Evolutionary conservation across 352 stramenopile genomes (phyloP), one percentile per base, ranked within the genome.

Genomic region (Phytophthora quininea): DNA sequence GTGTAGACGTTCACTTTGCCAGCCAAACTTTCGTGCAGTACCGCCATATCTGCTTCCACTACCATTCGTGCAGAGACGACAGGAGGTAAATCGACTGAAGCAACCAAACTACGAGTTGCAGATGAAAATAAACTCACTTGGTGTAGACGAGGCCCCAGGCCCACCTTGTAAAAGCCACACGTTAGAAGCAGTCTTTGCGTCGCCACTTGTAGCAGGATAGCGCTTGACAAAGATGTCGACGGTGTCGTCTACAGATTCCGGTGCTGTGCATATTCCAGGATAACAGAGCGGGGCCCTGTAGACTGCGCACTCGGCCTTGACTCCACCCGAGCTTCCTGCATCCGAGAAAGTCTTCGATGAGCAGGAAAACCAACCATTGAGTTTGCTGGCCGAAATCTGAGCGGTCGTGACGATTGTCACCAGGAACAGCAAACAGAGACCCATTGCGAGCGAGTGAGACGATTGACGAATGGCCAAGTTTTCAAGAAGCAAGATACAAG

Each of bases 1-100:
- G 79, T 88, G 54, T 88, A 88, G 3, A 88, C 67, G 30, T 88
- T 84, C 4, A 82, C 79, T 5, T 57, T 46, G 61, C 72, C 69
- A 19, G 68, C 29, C 2, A 84, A 46, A 38, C 56, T 30, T n/a
- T 49, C 6, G 19, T 82, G 64, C 8, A 86, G 46, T 5, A 58
- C 54, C 10, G 65, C 50, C 76, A 88, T 83, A 31, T 37, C 57
- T 7, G 49, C 67, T 46, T 82, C 74, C 74, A 80, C 71, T 82
- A 45, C 19, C 24, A 32, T 62, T 27, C 32, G 35, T 8, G 19
- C 37, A 57, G 19, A 52, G 30, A 27, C n/a, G 51, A 42, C 8
- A 46, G 11, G 45, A 51, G 19, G 31, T 38, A 24, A 19, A 24
- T 12, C 4, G 3, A 11, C 2, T 54, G 14, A 24, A 24, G 35